phyloP scores from a whole-genome alignment of 441 rosid species.

The Pelargonium exstipulatum region DNA sequence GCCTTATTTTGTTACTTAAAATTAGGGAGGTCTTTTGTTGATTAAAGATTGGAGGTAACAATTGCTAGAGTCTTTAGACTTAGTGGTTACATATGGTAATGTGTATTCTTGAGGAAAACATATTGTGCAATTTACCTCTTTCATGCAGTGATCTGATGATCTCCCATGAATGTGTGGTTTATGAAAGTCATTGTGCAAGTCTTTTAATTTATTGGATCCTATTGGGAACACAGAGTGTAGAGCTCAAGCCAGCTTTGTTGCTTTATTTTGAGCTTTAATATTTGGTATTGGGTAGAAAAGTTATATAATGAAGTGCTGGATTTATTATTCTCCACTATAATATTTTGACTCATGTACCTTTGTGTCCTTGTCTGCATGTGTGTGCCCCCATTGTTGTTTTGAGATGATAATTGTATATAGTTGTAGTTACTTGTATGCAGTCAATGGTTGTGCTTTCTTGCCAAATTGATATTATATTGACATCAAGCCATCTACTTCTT shows the following conservation, averaged over 20 bases:
- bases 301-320: not conserved
- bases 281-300: not conserved
- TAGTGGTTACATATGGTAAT: not conserved
- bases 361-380: no score
- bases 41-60: not conserved
- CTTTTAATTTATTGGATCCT: not conserved
- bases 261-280: not conserved
- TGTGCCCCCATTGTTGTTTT: no score
- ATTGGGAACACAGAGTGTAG: not conserved
- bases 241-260: not conserved
- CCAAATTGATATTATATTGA: conserved; percentile 18
- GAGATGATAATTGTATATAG: not conserved
- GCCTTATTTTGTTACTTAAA: no score
- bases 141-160: not conserved
- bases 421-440: not conserved
- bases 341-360: no score
- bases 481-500: conserved; percentile 26
- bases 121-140: not conserved
- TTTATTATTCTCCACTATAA: not conserved
- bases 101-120: not conserved
- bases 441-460: not conserved
- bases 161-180: not conserved
- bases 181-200: not conserved
- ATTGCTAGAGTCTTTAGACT: not conserved
- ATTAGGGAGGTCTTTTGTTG: not conserved